These are phyloP conservation scores for Curvularia sp. DNA, from an alignment of 2,329 filamentous ascomycete genomes.

Conservation along the genomic window DNA sequence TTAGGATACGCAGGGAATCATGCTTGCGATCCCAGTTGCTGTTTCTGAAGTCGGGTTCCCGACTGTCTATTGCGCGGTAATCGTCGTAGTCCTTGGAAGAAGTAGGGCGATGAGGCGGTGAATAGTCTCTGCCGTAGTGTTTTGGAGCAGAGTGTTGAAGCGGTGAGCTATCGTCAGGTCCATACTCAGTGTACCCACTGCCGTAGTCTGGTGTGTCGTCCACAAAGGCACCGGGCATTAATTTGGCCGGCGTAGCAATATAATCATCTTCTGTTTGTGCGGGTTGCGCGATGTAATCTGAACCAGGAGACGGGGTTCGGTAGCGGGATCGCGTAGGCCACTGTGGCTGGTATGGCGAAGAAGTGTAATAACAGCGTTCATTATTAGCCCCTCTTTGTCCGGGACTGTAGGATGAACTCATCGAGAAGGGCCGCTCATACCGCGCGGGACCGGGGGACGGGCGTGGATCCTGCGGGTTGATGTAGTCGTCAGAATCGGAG, in stretches of 20 bases:
- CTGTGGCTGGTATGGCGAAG: neutral
- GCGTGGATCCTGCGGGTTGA: neutral
- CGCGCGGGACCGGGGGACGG: neutral
- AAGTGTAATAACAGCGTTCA: neutral
- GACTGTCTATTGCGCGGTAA: neutral
- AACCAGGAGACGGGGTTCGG: conserved; percentile 5
- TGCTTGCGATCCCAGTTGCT: conserved; percentile 3
- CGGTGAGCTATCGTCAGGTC: neutral
- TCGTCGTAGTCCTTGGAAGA: neutral
- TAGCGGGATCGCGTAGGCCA: neutral
- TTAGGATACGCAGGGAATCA: neutral
- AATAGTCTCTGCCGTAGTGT: neutral
- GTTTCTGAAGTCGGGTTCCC: neutral
- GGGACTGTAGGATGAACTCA: conserved; percentile 12
- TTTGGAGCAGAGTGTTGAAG: neutral
- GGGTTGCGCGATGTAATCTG: conserved; percentile 9
- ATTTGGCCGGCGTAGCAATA: conserved; percentile 7
- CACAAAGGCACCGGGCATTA: conserved; percentile 1
- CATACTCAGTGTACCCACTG: conserved; percentile 1
- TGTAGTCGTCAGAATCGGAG: conserved; percentile 15
- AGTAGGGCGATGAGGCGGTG: neutral
- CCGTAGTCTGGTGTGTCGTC: conserved; percentile 5
- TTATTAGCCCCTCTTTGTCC: conserved; percentile 1
- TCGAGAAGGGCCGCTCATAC: neutral
- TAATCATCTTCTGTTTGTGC: conserved; percentile 15